Conservation (phyloP, 352 stramenopile genomes). For the Globisporangium perplexum region DNA sequence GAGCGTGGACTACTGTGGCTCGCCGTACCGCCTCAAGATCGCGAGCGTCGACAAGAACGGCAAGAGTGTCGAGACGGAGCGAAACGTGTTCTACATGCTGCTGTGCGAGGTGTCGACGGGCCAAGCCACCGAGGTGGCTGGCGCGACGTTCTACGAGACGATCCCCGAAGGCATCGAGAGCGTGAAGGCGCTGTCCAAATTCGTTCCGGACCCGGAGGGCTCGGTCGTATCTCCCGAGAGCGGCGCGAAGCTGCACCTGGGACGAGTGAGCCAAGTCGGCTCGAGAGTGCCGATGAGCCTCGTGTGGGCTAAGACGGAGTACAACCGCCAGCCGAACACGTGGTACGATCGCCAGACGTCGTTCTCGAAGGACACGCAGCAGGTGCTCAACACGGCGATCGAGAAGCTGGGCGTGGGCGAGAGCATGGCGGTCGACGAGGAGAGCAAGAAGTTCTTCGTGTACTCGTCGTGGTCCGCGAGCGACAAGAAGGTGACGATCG, state of each 20-base stretch:
- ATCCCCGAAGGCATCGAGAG: conserved; percentile 50
- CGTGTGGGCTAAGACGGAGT: conserved; percentile 52
- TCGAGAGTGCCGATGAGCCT: conserved; percentile 28
- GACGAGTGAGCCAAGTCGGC: conserved; percentile 39
- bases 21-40: conserved; percentile 39
- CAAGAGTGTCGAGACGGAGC: conserved; percentile 33
- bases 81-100: conserved; percentile 64
- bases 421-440: conserved; percentile 25
- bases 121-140: conserved; percentile 27
- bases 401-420: conserved; percentile 38
- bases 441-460: conserved; percentile 29
- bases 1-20: conserved; percentile 69
- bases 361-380: conserved; percentile 26
- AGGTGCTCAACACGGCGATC: conserved; percentile 34
- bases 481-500: conserved; percentile 29
- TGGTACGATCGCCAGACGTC: conserved; percentile 36
- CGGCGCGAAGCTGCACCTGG: conserved; percentile 44
- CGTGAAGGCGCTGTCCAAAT: conserved; percentile 41
- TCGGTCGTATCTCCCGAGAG: conserved; percentile 49
- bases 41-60: conserved; percentile 21
- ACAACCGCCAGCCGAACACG: conserved; percentile 14
- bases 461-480: conserved; percentile 19
- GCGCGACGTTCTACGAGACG: conserved; percentile 23
- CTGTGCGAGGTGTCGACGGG: conserved; percentile 68
- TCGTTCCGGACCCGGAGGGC: conserved; percentile 43